Percentiles rank a stretch among this genome's conserved stretches.
phyloP scores from a whole-genome alignment of 73 alveolate genomes.

The Tetrahymena borealis region DNA sequence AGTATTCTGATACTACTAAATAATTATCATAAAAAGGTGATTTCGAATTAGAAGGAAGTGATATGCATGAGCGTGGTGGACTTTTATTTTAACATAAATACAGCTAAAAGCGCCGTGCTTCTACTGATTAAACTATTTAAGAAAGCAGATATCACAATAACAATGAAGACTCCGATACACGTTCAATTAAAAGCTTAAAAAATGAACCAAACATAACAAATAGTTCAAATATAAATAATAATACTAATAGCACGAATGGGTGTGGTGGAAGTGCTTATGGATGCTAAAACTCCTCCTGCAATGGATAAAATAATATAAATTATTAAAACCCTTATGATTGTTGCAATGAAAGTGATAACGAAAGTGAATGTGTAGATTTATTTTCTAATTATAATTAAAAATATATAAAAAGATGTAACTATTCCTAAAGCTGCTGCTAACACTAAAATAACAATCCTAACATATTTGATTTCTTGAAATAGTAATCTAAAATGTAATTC shows the following conservation, averaged over 20 bases:
- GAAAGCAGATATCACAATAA: neutral
- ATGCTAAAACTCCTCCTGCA: neutral
- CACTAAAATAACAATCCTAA: neutral
- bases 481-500: neutral
- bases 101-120: neutral
- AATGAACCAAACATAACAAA: neutral
- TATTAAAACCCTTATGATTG: neutral
- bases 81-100: neutral
- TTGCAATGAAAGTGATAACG: neutral
- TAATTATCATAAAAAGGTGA: neutral
- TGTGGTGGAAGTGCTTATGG: neutral
- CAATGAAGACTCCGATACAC: neutral
- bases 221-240: neutral
- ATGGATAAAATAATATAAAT: neutral
- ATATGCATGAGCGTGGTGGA: neutral
- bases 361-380: neutral
- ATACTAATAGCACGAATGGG: neutral
- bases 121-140: neutral
- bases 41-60: neutral
- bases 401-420: too few relatives aligned
- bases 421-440: neutral
- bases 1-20: neutral
- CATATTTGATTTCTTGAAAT: neutral
- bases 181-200: neutral
- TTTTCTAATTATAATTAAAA: neutral